Evolutionary conservation across 805 yeast species (phyloP).

Genomic region (Ogataea nonfermentans): DNA sequence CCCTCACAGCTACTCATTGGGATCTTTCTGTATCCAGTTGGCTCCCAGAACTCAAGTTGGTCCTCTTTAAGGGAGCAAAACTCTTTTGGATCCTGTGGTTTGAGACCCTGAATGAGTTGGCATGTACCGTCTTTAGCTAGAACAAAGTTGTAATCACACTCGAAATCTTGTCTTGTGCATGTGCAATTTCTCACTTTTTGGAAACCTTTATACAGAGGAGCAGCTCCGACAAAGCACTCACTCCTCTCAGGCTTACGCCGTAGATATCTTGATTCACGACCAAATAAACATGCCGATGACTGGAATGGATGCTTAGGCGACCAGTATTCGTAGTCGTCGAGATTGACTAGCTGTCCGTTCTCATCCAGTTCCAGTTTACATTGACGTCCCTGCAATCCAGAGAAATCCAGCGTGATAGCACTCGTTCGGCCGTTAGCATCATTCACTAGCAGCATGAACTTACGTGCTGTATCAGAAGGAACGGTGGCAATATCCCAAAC

Average conservation of each 20-base stretch:
- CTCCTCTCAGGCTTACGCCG: slow-evolving; percentile 53
- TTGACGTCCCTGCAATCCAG: slow-evolving; percentile 47
- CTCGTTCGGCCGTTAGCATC: slow-evolving; percentile 35
- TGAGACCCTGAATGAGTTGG: slow-evolving; percentile 70
- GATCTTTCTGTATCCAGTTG: slow-evolving; percentile 89
- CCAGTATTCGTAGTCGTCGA: slow-evolving; percentile 64
- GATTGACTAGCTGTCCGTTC: slow-evolving; percentile 20
- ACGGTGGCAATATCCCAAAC: slow-evolving; percentile 81
- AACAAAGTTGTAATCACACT: slow-evolving; percentile 86
- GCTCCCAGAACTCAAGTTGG: slow-evolving; percentile 70
- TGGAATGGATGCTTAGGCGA: slow-evolving; percentile 55
- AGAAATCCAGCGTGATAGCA: slow-evolving; percentile 58
- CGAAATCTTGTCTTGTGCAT: slow-evolving; percentile 85
- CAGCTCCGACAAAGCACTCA: slow-evolving; percentile 71
- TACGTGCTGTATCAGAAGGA: slow-evolving; percentile 85
- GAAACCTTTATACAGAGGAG: slow-evolving; percentile 57
- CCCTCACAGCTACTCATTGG: slow-evolving; percentile 85
- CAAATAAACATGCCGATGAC: slow-evolving; percentile 60
- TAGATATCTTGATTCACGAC: slow-evolving; percentile 61
- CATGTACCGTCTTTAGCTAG: slow-evolving; percentile 80
- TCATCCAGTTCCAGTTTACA: slow-evolving; percentile 50
- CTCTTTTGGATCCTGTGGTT: slow-evolving; percentile 61
- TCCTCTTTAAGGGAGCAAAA: slow-evolving; percentile 54
- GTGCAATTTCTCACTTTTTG: slow-evolving; percentile 64
- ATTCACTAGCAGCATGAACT: slow-evolving; percentile 63